A percentile compares a stretch with the other conserved stretches of the same genome.
Evolutionary conservation across 1,284 basidiomycete species (phyloP).

Genomic region (Tranzscheliella williamsii): DNA sequence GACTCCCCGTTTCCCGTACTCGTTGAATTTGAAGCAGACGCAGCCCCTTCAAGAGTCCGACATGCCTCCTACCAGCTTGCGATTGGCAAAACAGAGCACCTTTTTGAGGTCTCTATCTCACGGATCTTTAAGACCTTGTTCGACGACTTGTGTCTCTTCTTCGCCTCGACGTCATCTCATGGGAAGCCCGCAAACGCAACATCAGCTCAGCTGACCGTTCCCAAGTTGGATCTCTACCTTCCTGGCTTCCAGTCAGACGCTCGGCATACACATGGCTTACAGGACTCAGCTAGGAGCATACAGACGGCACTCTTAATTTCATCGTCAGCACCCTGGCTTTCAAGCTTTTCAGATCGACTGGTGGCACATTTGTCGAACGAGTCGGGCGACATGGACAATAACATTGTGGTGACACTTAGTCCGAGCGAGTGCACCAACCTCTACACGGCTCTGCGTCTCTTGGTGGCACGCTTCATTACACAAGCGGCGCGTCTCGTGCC

Average conservation of each 20-base stretch:
- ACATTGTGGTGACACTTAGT: slow-evolving; percentile 32
- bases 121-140: slow-evolving; percentile 24
- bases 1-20: slow-evolving; percentile 21
- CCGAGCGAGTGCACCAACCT: slow-evolving; percentile 33
- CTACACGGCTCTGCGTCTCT: slow-evolving; percentile 23
- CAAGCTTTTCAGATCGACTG: slow-evolving; percentile 26
- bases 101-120: slow-evolving; percentile 27
- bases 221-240: slow-evolving; percentile 17
- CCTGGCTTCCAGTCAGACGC: slow-evolving; percentile 17
- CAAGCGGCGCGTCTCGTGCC: slow-evolving; percentile 7
- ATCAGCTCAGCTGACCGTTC: not conserved
- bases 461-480: slow-evolving; percentile 37
- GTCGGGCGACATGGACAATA: not conserved
- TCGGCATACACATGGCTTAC: not conserved
- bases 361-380: slow-evolving; percentile 20
- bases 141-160: slow-evolving; percentile 16
- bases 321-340: slow-evolving; percentile 22
- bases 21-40: slow-evolving; percentile 25
- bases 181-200: not conserved
- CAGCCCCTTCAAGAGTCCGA: slow-evolving; percentile 18
- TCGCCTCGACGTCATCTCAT: slow-evolving; percentile 1
- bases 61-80: slow-evolving; percentile 27
- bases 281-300: slow-evolving; percentile 15
- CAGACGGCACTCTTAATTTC: slow-evolving; percentile 35
- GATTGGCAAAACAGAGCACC: slow-evolving; percentile 12